Conservation (phyloP, 1,284 basidiomycete species). For the Puccinia horiana region DNA sequence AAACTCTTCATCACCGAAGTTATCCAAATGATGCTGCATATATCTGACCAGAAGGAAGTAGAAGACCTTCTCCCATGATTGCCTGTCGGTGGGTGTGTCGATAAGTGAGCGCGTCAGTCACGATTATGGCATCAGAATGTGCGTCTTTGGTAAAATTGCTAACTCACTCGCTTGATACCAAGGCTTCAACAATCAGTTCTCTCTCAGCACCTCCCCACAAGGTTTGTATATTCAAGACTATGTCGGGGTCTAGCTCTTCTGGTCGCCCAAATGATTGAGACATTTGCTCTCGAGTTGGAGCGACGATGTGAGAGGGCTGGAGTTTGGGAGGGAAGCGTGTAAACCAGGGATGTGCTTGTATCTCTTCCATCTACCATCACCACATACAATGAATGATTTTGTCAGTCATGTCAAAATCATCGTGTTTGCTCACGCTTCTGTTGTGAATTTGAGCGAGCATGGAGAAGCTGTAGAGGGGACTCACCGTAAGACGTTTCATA, state of each 20-base stretch:
- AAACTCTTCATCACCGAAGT: slow-evolving; percentile 64
- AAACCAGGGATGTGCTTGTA: slow-evolving; percentile 87
- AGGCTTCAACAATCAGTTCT: slow-evolving; percentile 69
- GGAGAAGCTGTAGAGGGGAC: slow-evolving; percentile 53
- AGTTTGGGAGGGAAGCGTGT: slow-evolving; percentile 67
- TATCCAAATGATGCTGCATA: slow-evolving; percentile 71
- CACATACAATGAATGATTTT: neutral
- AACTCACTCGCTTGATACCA: slow-evolving; percentile 58
- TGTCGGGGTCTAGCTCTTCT: slow-evolving; percentile 78
- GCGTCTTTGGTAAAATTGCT: neutral
- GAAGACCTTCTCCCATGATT: slow-evolving; percentile 89
- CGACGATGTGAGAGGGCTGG: slow-evolving; percentile 61
- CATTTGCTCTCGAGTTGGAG: slow-evolving; percentile 68
- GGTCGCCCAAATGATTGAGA: slow-evolving; percentile 67
- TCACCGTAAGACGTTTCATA: slow-evolving; percentile 76
- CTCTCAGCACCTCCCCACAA: slow-evolving; percentile 81
- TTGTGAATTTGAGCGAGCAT: neutral
- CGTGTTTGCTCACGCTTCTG: neutral
- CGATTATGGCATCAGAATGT: no score
- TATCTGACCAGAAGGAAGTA: slow-evolving; percentile 82
- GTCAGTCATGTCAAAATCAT: neutral
- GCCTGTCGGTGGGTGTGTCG: slow-evolving; percentile 63
- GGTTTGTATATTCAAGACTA: slow-evolving; percentile 84
- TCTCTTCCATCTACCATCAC: slow-evolving; percentile 71
- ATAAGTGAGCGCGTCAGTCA: slow-evolving; percentile 55